phyloP scores from a whole-genome alignment of 2,329 filamentous ascomycete genomes.

The Coniochaeta sp. region DNA sequence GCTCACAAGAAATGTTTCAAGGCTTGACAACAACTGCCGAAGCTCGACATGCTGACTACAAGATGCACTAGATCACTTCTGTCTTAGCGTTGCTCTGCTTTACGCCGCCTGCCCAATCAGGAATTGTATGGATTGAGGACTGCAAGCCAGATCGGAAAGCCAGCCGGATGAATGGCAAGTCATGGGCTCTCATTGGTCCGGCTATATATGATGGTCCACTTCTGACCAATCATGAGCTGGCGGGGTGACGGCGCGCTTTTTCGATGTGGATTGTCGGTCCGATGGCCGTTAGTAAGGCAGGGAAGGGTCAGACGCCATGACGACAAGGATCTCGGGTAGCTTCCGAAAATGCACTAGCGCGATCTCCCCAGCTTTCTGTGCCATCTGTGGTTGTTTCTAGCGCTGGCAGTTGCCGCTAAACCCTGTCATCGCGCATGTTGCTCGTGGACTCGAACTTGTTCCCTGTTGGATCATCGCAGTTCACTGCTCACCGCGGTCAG shows the following conservation, averaged over 20 bases:
- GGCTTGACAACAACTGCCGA: background rate
- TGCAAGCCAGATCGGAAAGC: background rate
- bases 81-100: background rate
- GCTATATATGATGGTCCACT: too few species aligned
- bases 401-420: background rate
- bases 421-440: background rate
- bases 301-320: background rate
- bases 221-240: background rate
- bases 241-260: constrained; percentile 1
- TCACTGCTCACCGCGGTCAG: background rate
- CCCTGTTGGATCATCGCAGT: background rate
- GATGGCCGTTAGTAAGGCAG: background rate
- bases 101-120: background rate
- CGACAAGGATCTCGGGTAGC: background rate
- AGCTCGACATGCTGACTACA: background rate
- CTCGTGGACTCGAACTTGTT: background rate
- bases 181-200: constrained; percentile 1
- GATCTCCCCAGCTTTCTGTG: background rate
- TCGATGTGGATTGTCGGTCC: constrained; percentile 4
- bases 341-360: background rate
- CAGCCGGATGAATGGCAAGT: background rate
- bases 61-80: background rate
- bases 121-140: background rate
- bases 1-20: too few species aligned
- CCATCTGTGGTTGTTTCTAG: background rate